Evolutionary conservation across 2,329 filamentous ascomycete genomes (phyloP), one percentile per base, ranked within the genome.

Genomic region (Fusarium setosum): DNA sequence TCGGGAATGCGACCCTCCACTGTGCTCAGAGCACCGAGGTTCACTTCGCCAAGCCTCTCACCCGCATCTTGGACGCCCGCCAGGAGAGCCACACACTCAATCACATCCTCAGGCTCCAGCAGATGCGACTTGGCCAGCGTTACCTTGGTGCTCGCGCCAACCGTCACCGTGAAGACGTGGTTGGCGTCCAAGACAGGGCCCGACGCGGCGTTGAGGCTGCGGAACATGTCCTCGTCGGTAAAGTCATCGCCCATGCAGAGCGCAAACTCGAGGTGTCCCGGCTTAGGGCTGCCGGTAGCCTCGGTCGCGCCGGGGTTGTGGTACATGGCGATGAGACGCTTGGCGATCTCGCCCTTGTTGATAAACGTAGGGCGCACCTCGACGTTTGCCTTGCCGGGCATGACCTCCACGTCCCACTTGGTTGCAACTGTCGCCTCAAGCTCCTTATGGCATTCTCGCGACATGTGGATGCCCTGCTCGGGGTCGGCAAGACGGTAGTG

Each of bases 191-290:
- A 85, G 77, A 79, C 89, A 74, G 73, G 85, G 76, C 81, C 84
- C 3, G 82, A 84, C 5, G 86, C 76, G 1, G 80, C 82, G 71
- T 89, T 89, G 41, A 98, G 85, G 13, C 93, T 90, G 56, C 93
- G 92, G 87, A 98, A 98, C 88, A 90, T 90, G 90, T 97, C 95
- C 85, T 99, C 96, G 75, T 99, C 96, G 6, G 96, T 99, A 71
- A 96, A 96, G 74, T 99, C 96, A 77, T 99, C 96, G 38, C 96
- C 96, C 62, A 94, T 82, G 78, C 96, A 99, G 50, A 98, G 84
- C 11, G 96, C 89, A 74, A 98, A 97, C 69, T 95, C 93, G 0
- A 94, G 87, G 52, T 86, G 86, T 49, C 88, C 79, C 6, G 75
- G 71, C 23, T 73, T 73, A 6, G 72, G 71, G 47, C 79, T 82